A percentile compares a stretch with the other conserved stretches of the same genome.
These are phyloP conservation scores for Arthrobotrys musiformis DNA, from an alignment of 2,329 filamentous ascomycete genomes.

Conservation along the genomic window DNA sequence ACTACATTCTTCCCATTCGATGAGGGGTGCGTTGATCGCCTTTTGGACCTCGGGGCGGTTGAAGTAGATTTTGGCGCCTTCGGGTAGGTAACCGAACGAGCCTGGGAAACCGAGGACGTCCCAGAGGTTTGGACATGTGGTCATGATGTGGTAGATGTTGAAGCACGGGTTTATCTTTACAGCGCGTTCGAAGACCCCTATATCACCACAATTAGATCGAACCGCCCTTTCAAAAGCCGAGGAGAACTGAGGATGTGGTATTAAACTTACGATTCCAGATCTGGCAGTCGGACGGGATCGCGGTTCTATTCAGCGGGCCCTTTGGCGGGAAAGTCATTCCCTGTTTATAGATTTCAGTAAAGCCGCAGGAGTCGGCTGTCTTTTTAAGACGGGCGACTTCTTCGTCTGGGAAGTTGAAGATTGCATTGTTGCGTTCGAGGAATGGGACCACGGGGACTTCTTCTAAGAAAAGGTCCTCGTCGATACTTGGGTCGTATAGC, in stretches of 20 bases:
- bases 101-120: conserved; percentile 59
- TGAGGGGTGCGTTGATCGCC: conserved; percentile 73
- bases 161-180: conserved; percentile 78
- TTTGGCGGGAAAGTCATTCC: conserved; percentile 76
- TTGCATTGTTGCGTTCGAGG: conserved; percentile 70
- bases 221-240: background rate
- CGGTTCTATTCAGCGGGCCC: conserved; percentile 68
- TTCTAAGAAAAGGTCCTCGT: conserved; percentile 65
- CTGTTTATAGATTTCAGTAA: conserved; percentile 69
- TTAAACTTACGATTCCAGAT: conserved; percentile 29
- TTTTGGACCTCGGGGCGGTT: conserved; percentile 76
- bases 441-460: conserved; percentile 69
- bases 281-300: background rate
- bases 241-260: background rate
- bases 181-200: conserved; percentile 68
- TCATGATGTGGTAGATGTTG: conserved; percentile 78
- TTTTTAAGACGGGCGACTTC: conserved; percentile 68
- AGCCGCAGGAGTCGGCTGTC: conserved; percentile 71
- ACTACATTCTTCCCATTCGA: conserved; percentile 70
- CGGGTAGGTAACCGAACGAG: conserved; percentile 69
- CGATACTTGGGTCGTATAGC: conserved; percentile 75
- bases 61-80: conserved; percentile 74
- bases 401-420: conserved; percentile 74
- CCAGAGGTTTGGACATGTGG: conserved; percentile 66
- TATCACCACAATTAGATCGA: background rate